phyloP scores from a whole-genome alignment of 2,329 filamentous ascomycete genomes.

The Emericellopsis cladophorae region DNA sequence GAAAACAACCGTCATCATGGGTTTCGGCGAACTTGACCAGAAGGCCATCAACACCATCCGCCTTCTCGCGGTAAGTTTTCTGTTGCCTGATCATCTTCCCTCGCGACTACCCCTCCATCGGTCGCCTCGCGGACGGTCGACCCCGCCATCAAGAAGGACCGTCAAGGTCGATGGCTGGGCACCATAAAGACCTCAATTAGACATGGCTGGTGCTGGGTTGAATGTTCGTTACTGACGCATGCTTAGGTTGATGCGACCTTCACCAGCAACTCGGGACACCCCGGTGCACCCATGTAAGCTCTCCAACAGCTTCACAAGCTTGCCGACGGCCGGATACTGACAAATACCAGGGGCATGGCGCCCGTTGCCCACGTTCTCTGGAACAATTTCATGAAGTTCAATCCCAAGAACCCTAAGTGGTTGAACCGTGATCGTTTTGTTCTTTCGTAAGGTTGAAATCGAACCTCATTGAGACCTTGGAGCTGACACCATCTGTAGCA shows the following conservation, averaged over 20 bases:
- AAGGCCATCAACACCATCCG: conserved; percentile 98
- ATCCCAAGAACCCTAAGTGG: conserved; percentile 98
- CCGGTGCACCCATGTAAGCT: conserved; percentile 86
- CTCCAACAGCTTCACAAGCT: background rate
- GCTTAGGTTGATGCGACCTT: conserved; percentile 88
- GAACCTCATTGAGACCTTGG: background rate
- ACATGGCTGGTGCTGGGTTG: background rate
- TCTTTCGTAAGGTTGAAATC: conserved; percentile 67
- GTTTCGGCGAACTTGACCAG: conserved; percentile 76
- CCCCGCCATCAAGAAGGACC: conserved; percentile 8
- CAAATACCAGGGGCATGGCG: conserved; percentile 57
- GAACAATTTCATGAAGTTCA: conserved; percentile 99
- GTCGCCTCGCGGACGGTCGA: conserved; percentile 2
- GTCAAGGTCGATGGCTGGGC: background rate
- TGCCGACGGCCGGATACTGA: conserved; percentile 14
- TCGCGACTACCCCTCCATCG: conserved; percentile 6
- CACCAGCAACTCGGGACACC: conserved; percentile 94
- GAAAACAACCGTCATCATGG: conserved; percentile 49
- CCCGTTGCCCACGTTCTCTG: conserved; percentile 93
- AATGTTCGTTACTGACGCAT: conserved; percentile 11
- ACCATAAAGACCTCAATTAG: too few relatives aligned
- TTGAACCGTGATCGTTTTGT: conserved; percentile 97
- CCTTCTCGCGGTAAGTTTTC: conserved; percentile 71
- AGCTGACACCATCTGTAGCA: conserved; percentile 37
- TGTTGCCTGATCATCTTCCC: conserved; percentile 7